These are phyloP conservation scores for Tulasnella sp. DNA, from an alignment of 768 basidiomycete genomes.

Conservation along the genomic window DNA sequence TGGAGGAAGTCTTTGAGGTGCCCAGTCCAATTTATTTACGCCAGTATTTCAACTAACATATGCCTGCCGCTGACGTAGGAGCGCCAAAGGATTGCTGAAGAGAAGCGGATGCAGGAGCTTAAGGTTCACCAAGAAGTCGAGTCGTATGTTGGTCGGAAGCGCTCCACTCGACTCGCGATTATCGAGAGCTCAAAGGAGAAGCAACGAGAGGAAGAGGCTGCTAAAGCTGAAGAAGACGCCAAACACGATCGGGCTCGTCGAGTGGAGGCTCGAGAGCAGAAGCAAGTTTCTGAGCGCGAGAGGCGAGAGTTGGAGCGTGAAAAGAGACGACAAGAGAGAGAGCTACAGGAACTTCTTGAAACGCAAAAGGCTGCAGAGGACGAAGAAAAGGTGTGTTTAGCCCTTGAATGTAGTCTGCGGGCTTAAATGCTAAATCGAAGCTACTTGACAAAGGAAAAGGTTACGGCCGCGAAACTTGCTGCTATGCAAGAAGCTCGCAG, in stretches of 20 bases:
- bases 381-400: background rate
- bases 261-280: constrained; percentile 32
- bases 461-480: background rate
- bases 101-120: background rate
- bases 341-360: constrained; percentile 24
- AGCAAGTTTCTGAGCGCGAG: constrained; percentile 19
- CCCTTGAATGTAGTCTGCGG: background rate
- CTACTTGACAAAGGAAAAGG: background rate
- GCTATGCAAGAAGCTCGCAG: constrained; percentile 6
- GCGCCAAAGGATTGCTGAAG: background rate
- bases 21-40: background rate
- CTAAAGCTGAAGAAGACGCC: constrained; percentile 58
- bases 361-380: constrained; percentile 16
- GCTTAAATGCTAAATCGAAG: background rate
- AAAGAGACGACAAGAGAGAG: constrained; percentile 31
- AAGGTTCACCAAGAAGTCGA: constrained; percentile 32
- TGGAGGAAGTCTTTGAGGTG: constrained; percentile 12
- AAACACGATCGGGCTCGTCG: constrained; percentile 57
- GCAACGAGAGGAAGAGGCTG: constrained; percentile 47
- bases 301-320: constrained; percentile 33
- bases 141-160: constrained; percentile 75
- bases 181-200: constrained; percentile 58
- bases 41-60: background rate
- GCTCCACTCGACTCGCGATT: constrained; percentile 79
- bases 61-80: background rate